These are phyloP conservation scores for Tolypocladium sp. DNA, from an alignment of 2,329 filamentous ascomycete species.

Conservation along the genomic window DNA sequence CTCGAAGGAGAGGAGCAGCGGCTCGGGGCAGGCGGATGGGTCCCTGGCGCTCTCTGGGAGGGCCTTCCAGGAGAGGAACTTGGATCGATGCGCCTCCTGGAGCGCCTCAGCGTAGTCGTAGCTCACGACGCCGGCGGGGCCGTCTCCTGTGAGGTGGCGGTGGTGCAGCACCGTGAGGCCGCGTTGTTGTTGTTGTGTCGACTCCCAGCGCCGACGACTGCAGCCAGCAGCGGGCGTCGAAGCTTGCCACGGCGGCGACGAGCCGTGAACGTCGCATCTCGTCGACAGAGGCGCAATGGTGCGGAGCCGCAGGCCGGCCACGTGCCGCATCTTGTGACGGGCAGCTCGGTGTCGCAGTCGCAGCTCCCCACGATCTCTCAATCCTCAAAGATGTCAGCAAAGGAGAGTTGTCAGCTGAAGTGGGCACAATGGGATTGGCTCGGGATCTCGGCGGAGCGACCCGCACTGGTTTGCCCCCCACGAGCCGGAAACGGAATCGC, in stretches of 20 bases:
- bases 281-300: background rate
- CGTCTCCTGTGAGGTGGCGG: constrained; percentile 16
- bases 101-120: constrained; percentile 21
- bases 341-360: background rate
- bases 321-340: background rate
- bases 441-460: background rate
- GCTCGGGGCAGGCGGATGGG: constrained; percentile 39
- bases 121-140: constrained; percentile 12
- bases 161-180: constrained; percentile 16
- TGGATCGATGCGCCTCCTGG: constrained; percentile 24
- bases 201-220: background rate
- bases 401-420: too few species aligned
- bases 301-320: background rate
- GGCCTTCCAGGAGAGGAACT: constrained; percentile 25
- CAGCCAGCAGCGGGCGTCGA: background rate
- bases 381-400: background rate
- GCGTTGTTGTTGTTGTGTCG: background rate
- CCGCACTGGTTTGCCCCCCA: background rate
- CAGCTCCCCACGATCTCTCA: background rate
- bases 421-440: background rate
- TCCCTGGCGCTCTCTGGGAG: constrained; percentile 7
- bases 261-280: background rate
- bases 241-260: background rate
- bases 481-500: background rate
- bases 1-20: constrained; percentile 73